Evolutionary conservation across 495 filamentous ascomycete genomes (phyloP).

Genomic region (Aspergillus saccharolyticus): DNA sequence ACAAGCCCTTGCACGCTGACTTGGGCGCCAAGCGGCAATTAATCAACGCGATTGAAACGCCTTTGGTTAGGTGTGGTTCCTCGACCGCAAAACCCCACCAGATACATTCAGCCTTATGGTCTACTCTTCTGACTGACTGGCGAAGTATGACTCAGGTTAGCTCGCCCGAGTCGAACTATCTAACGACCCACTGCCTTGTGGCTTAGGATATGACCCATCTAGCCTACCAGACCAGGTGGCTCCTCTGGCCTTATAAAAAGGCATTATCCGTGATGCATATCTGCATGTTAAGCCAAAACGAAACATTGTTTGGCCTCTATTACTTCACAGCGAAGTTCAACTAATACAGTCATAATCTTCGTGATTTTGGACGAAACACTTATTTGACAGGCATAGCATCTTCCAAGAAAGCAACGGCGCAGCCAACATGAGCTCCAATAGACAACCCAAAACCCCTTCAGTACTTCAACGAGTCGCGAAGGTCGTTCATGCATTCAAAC

Average conservation of each 20-base stretch:
- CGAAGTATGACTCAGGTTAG: constrained; percentile 17
- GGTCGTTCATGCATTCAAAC: constrained; percentile 19
- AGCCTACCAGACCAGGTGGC: constrained; percentile 16
- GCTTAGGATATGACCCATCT: constrained; percentile 11
- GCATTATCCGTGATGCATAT: neutral
- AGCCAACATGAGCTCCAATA: constrained; percentile 3
- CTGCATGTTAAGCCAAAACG: too few relatives aligned
- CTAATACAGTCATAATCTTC: too few relatives aligned
- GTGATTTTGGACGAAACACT: too few relatives aligned
- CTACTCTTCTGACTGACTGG: constrained; percentile 19
- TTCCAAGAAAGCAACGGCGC: neutral
- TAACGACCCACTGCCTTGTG: constrained; percentile 16
- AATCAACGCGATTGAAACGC: neutral
- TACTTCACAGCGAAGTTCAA: too few relatives aligned
- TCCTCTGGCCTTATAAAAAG: constrained; percentile 5
- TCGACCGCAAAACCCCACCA: constrained; percentile 3
- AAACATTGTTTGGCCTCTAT: too few relatives aligned
- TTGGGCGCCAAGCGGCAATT: constrained; percentile 18
- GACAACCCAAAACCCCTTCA: constrained; percentile 7
- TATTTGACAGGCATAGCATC: too few relatives aligned
- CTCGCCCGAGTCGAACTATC: constrained; percentile 1
- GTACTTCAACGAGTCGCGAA: constrained; percentile 8
- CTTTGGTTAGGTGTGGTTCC: constrained; percentile 1
- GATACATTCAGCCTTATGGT: constrained; percentile 1
- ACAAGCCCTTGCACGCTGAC: constrained; percentile 22